Percentiles rank a stretch among this genome's conserved stretches.
Evolutionary conservation across 2,329 filamentous ascomycete species (phyloP).

Genomic region (Pseudogymnoascus sp.): DNA sequence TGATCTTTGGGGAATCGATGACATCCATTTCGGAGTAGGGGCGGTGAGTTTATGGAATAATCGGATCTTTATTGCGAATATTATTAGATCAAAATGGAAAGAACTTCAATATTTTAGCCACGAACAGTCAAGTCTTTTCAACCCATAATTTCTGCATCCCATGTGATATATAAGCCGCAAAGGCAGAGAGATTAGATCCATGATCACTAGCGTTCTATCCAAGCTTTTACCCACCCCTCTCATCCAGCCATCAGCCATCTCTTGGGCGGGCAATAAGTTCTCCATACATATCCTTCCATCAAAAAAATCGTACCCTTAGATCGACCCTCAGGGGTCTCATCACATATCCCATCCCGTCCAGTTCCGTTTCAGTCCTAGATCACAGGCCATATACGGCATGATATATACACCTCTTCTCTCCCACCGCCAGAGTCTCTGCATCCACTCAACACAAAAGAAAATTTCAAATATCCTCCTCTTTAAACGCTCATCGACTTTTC

Average conservation of each 20-base stretch:
- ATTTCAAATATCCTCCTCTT: neutral
- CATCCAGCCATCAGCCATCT: conserved; percentile 2
- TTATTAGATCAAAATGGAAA: too few relatives aligned
- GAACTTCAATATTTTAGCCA: too few relatives aligned
- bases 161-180: too few relatives aligned
- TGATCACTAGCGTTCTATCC: conserved; percentile 7
- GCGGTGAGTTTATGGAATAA: too few relatives aligned
- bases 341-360: neutral
- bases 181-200: neutral
- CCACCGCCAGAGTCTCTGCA: neutral
- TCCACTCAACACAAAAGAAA: neutral
- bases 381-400: conserved; percentile 5
- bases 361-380: neutral
- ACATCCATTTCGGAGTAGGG: too few relatives aligned
- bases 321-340: neutral
- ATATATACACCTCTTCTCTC: neutral
- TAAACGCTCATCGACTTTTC: conserved; percentile 5
- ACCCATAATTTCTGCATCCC: too few relatives aligned
- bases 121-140: too few relatives aligned
- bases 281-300: neutral
- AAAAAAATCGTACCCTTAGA: neutral
- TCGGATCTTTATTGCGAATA: too few relatives aligned
- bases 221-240: neutral
- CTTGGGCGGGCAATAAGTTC: neutral
- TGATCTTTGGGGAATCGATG: too few relatives aligned